These are phyloP conservation scores for Cladosporium sp. DNA, from an alignment of 2,329 filamentous ascomycete genomes.

Conservation along the genomic window DNA sequence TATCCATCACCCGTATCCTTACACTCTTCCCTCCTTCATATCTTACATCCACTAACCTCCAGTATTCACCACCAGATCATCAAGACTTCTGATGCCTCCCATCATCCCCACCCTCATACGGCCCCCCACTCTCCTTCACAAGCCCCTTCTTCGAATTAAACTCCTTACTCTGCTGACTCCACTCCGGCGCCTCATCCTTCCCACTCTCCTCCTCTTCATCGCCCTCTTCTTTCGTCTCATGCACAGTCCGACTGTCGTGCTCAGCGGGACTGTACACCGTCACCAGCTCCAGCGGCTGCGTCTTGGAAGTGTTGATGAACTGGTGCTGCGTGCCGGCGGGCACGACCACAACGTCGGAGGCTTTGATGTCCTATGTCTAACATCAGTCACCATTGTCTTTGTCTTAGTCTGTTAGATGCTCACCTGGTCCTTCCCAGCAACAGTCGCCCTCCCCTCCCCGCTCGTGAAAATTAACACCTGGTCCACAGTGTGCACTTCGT, in stretches of 20 bases:
- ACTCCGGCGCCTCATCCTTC: slow-evolving; percentile 62
- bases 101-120: slow-evolving; percentile 41
- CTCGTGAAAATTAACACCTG: slow-evolving; percentile 67
- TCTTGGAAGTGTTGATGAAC: slow-evolving; percentile 61
- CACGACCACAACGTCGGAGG: slow-evolving; percentile 62
- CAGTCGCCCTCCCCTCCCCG: slow-evolving; percentile 59
- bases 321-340: slow-evolving; percentile 68
- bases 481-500: slow-evolving; percentile 67
- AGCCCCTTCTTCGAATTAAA: slow-evolving; percentile 60
- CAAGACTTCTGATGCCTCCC: slow-evolving; percentile 39
- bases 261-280: slow-evolving; percentile 66
- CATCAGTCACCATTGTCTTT: background rate
- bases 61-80: background rate
- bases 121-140: slow-evolving; percentile 50
- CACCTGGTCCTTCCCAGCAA: slow-evolving; percentile 60
- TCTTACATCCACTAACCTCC: background rate
- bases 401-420: background rate
- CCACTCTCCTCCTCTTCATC: slow-evolving; percentile 64
- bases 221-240: slow-evolving; percentile 64
- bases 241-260: slow-evolving; percentile 61
- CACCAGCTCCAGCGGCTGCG: slow-evolving; percentile 61
- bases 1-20: too few relatives aligned
- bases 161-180: slow-evolving; percentile 59
- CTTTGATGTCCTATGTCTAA: slow-evolving; percentile 47
- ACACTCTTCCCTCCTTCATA: background rate